Conservation (phyloP, 176 grass and related monocot species). For the Eragrostis curvula region DNA sequence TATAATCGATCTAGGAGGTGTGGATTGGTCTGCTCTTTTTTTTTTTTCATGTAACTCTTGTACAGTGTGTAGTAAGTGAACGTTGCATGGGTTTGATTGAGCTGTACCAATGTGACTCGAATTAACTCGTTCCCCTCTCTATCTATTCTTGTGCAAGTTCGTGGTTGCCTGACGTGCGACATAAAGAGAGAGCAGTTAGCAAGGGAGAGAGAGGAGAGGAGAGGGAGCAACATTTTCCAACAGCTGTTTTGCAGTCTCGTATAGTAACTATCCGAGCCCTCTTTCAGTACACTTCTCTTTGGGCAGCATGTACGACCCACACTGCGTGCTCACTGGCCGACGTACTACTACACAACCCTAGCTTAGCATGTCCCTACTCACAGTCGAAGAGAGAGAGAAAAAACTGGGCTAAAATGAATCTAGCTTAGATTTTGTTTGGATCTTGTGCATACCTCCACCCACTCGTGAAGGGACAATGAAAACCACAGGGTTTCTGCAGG, state of each 20-base stretch:
- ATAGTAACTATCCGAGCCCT: constrained; percentile 74
- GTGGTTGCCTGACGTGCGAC: constrained; percentile 64
- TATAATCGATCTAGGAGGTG: too few relatives aligned
- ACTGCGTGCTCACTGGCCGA: constrained; percentile 27
- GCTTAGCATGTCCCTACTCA: constrained; percentile 17
- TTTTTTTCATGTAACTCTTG: background rate
- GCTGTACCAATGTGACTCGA: background rate
- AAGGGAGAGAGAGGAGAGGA: background rate
- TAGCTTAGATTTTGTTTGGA: constrained; percentile 95
- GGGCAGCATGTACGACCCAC: constrained; percentile 58
- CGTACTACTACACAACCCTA: constrained; percentile 22
- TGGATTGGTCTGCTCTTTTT: background rate
- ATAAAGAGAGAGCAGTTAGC: constrained; percentile 36
- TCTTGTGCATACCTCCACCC: constrained; percentile 68
- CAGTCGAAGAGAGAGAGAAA: background rate
- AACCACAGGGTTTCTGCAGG: constrained; percentile 47
- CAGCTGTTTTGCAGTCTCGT: constrained; percentile 67
- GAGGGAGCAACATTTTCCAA: constrained; percentile 65
- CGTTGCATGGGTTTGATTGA: background rate
- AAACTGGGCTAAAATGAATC: constrained; percentile 37
- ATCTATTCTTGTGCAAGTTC: constrained; percentile 13
- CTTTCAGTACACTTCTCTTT: constrained; percentile 66
- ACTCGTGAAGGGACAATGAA: constrained; percentile 70
- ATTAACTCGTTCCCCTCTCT: constrained; percentile 10
- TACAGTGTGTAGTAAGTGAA: background rate